Evolutionary conservation across 352 stramenopile genomes (phyloP), one percentile per base, ranked within the genome.

Genomic region (Pythium dissimile): DNA sequence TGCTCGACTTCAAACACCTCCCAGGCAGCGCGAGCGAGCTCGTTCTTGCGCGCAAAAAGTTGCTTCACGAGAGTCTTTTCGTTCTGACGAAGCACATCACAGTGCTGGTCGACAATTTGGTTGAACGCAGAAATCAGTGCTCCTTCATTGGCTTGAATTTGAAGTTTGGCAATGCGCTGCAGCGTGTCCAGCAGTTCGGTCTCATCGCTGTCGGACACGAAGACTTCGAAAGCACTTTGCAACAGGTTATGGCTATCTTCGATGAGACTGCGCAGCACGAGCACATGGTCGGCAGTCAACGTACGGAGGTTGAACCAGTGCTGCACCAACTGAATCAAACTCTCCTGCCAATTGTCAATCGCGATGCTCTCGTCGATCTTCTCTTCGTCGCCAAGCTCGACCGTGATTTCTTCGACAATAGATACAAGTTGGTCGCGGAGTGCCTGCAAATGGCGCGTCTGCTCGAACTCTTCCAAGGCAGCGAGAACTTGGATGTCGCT

Each of bases 201-300:
- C 8, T 73, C 80, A 41, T 91, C 80, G 0, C 65, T 64, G 37
- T 91, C 80, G 2, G 59, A 73, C 27, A 62, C 64, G 46, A 75
- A 91, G 2, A 88, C 80, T 49, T 91, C 80, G 34, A 83, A 89
- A 12, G 80, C 76, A 41, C 80, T 91, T 50, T 91, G 73, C 38
- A 91, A 32, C 39, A 91, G 61, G 39, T 88, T 82, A 51, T 91
- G 80, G 5, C 71, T 67, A 27, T 82, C 68, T 3, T 41, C 45
- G 0, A 86, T 71, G 52, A 91, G 68, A 31, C 31, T 41, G 5
- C 65, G 70, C 55, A 91, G 43, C 4, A 77, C 78, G 1, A 42
- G 67, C 0, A 69, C 75, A 11, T 81, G 66, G 2, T 72, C 66
- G 0, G 55, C 42, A 1, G 66, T 66, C 21, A 91, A 52, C 0